Evolutionary conservation across 345 rosid species (phyloP).

Genomic region (Anacardium occidentale): DNA sequence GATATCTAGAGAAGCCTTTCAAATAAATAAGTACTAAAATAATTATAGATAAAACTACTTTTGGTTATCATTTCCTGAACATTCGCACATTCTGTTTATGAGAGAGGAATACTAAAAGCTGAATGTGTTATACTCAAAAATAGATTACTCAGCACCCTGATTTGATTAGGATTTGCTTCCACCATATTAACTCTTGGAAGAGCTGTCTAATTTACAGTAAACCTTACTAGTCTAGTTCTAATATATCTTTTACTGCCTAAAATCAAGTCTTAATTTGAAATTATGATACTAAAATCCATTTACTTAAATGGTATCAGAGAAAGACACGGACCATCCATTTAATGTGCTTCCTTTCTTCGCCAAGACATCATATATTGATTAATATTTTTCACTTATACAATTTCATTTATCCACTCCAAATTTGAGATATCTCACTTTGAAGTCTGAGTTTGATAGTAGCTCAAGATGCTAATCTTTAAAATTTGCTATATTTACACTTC

Average conservation of each 20-base stretch:
- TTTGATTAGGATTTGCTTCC: not conserved
- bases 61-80: not conserved
- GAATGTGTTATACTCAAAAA: not conserved
- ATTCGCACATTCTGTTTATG: not conserved
- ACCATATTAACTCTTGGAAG: not conserved
- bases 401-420: not conserved
- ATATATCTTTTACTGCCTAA: not conserved
- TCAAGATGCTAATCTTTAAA: not conserved
- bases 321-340: not conserved
- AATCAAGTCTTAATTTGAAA: not conserved
- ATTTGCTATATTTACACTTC: not conserved
- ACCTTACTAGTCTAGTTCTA: not conserved
- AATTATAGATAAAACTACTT: not conserved
- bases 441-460: not conserved
- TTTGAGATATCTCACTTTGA: not conserved
- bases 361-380: not conserved
- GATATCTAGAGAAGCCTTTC: not conserved
- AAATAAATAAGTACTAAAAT: not conserved
- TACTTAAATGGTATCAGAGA: not conserved
- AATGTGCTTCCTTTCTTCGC: not conserved
- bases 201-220: not conserved
- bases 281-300: not conserved
- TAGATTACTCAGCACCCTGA: not conserved
- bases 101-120: constrained; percentile 3
- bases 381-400: not conserved